A percentile compares a stretch with the other conserved stretches of the same genome.
phyloP scores from a whole-genome alignment of 2,329 filamentous ascomycete species.

The Colletotrichum spinosum region DNA sequence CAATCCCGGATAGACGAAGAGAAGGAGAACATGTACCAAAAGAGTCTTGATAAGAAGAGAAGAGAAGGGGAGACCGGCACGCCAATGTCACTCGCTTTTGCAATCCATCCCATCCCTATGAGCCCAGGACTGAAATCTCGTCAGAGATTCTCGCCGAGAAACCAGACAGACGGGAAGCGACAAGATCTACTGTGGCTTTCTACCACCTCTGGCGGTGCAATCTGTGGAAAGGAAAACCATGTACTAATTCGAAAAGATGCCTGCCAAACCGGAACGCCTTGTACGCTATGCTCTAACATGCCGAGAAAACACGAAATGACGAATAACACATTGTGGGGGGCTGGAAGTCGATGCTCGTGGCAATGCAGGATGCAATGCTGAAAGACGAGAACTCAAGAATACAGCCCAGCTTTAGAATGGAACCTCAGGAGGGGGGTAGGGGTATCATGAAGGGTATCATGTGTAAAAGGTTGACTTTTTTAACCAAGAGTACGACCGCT shows the following conservation, averaged over 20 bases:
- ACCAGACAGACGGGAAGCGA: slow-evolving; percentile 33
- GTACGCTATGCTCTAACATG: slow-evolving; percentile 55
- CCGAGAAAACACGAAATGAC: slow-evolving; percentile 38
- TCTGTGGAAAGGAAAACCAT: slow-evolving; percentile 31
- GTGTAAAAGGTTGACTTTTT: slow-evolving; percentile 39
- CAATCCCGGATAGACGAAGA: slow-evolving; percentile 1
- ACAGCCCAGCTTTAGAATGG: slow-evolving; percentile 35
- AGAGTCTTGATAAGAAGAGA: slow-evolving; percentile 12
- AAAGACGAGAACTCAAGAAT: slow-evolving; percentile 27
- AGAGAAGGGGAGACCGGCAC: slow-evolving; percentile 15
- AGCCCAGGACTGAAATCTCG: slow-evolving; percentile 29
- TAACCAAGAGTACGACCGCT: slow-evolving; percentile 65
- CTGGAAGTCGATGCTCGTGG: slow-evolving; percentile 31
- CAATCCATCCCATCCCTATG: slow-evolving; percentile 27
- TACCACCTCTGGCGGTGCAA: slow-evolving; percentile 31
- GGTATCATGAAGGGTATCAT: slow-evolving; percentile 43
- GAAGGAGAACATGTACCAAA: slow-evolving; percentile 14
- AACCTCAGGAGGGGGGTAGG: slow-evolving; percentile 35
- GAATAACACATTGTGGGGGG: slow-evolving; percentile 35
- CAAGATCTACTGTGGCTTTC: slow-evolving; percentile 35
- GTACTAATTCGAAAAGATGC: slow-evolving; percentile 39
- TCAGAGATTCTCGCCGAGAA: slow-evolving; percentile 28
- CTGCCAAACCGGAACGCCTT: slow-evolving; percentile 47
- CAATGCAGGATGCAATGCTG: slow-evolving; percentile 34
- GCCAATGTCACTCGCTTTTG: slow-evolving; percentile 34